A percentile compares a stretch with the other conserved stretches of the same genome.
Evolutionary conservation across 2,329 filamentous ascomycete species (phyloP).

Genomic region (Ascocoryne sarcoides): DNA sequence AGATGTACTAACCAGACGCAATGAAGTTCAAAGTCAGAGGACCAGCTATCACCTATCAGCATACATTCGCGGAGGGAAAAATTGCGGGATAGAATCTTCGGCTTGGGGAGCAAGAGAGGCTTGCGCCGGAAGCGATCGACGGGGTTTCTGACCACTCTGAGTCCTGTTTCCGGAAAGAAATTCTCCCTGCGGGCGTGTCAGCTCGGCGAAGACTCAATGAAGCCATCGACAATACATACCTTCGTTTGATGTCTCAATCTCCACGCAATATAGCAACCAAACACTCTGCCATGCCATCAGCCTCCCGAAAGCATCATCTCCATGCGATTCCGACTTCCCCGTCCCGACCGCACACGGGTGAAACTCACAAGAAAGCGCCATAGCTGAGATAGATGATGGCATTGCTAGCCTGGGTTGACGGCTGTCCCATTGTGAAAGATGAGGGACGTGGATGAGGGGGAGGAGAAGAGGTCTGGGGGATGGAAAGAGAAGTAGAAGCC

Average conservation of each 20-base stretch:
- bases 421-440: slow-evolving; percentile 64
- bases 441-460: too few relatives aligned
- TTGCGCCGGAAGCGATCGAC: too few relatives aligned
- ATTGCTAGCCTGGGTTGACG: slow-evolving; percentile 67
- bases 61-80: too few relatives aligned
- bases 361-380: slow-evolving; percentile 46
- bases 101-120: too few relatives aligned
- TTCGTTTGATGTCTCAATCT: slow-evolving; percentile 37
- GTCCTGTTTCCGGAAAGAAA: slow-evolving; percentile 72
- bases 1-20: slow-evolving; percentile 71
- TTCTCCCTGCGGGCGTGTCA: slow-evolving; percentile 37
- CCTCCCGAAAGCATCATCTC: not conserved
- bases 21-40: slow-evolving; percentile 84
- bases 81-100: too few relatives aligned
- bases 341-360: too few relatives aligned
- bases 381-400: slow-evolving; percentile 77
- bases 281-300: slow-evolving; percentile 38
- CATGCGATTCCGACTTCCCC: not conserved
- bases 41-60: slow-evolving; percentile 44
- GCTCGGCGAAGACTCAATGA: not conserved
- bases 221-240: slow-evolving; percentile 10
- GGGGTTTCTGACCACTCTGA: slow-evolving; percentile 73
- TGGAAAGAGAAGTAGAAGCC: too few relatives aligned
- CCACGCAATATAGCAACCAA: slow-evolving; percentile 53
- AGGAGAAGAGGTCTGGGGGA: too few relatives aligned